Evolutionary conservation across 1,139 yeast species (phyloP).

Genomic region (Taphrina flavorubra): DNA sequence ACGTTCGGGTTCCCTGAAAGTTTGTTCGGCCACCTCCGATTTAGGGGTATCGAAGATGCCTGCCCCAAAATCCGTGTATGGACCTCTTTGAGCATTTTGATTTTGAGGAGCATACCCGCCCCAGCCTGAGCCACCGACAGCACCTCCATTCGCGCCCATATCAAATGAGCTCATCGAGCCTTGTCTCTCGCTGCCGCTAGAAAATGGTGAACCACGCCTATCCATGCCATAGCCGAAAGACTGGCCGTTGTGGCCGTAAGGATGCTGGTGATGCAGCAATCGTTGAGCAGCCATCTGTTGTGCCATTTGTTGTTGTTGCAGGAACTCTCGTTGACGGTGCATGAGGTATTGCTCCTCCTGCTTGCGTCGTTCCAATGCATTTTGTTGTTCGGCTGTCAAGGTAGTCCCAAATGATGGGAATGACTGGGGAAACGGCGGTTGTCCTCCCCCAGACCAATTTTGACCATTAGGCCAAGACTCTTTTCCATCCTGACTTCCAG

Average conservation of each 20-base stretch:
- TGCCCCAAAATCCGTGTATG: slow-evolving; percentile 41
- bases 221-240: slow-evolving; percentile 26
- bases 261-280: slow-evolving; percentile 31
- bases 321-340: slow-evolving; percentile 45
- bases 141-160: slow-evolving; percentile 22
- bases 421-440: slow-evolving; percentile 43
- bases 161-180: slow-evolving; percentile 24
- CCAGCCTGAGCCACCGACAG: slow-evolving; percentile 31
- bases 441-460: slow-evolving; percentile 39
- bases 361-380: slow-evolving; percentile 44
- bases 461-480: slow-evolving; percentile 36
- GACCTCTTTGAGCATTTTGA: slow-evolving; percentile 32
- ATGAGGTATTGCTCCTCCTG: slow-evolving; percentile 45
- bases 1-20: slow-evolving; percentile 31
- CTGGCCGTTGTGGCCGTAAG: slow-evolving; percentile 16
- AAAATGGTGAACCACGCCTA: slow-evolving; percentile 36
- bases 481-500: slow-evolving; percentile 28
- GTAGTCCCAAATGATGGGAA: slow-evolving; percentile 43
- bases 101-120: slow-evolving; percentile 28
- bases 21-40: slow-evolving; percentile 42
- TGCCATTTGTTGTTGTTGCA: slow-evolving; percentile 44
- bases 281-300: slow-evolving; percentile 41
- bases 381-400: slow-evolving; percentile 43
- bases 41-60: slow-evolving; percentile 43
- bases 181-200: slow-evolving; percentile 29